Percentiles rank a stretch among this genome's conserved stretches.
Conservation (phyloP, 1,284 basidiomycete genomes). For the Pterulicium gracile region DNA sequence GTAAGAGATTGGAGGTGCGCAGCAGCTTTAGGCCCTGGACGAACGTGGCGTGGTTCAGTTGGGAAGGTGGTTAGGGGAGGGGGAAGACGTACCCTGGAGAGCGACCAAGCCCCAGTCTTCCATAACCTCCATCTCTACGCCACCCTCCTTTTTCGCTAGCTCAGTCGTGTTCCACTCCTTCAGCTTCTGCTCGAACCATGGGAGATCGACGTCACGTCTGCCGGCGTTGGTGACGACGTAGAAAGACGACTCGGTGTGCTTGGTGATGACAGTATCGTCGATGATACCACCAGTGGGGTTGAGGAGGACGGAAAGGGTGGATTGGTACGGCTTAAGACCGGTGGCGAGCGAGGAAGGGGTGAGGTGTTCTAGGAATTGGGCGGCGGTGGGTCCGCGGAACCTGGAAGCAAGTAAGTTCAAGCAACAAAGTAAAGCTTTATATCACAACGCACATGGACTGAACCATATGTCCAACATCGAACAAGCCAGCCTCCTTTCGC, state of each 20-base stretch:
- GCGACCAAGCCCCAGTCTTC: slow-evolving; percentile 87
- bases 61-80: neutral
- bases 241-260: slow-evolving; percentile 69
- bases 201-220: slow-evolving; percentile 70
- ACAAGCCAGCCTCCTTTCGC: slow-evolving; percentile 76
- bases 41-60: slow-evolving; percentile 2
- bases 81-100: slow-evolving; percentile 56
- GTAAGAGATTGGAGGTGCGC: slow-evolving; percentile 69
- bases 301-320: slow-evolving; percentile 81
- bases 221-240: slow-evolving; percentile 98
- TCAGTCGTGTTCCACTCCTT: slow-evolving; percentile 64
- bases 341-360: slow-evolving; percentile 68
- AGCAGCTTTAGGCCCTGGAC: slow-evolving; percentile 74
- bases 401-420: slow-evolving; percentile 20
- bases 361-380: slow-evolving; percentile 77
- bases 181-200: slow-evolving; percentile 66
- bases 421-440: slow-evolving; percentile 4
- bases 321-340: slow-evolving; percentile 53
- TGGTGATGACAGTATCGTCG: slow-evolving; percentile 87
- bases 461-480: slow-evolving; percentile 98
- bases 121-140: slow-evolving; percentile 75
- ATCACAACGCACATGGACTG: slow-evolving; percentile 54
- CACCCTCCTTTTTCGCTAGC: slow-evolving; percentile 34
- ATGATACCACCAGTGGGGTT: slow-evolving; percentile 91
- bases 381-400: slow-evolving; percentile 66